Evolutionary conservation across 208 protist genomes (phyloP).

Genomic region (Acanthamoeba culbertsoni): DNA sequence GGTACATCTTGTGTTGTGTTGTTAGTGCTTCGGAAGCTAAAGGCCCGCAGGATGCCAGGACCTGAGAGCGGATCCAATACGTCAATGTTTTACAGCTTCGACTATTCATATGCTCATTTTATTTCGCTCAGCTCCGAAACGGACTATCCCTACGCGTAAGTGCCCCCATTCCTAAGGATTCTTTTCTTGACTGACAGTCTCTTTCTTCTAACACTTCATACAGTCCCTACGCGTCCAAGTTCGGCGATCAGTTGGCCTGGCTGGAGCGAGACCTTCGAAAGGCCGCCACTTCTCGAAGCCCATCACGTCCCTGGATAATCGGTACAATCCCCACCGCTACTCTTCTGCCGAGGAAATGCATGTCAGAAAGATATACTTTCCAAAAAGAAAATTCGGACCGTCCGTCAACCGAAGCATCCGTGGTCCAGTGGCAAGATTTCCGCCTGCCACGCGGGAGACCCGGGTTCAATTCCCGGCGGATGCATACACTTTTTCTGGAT

Average conservation of each 20-base stretch:
- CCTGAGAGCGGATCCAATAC: background rate
- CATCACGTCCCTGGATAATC: background rate
- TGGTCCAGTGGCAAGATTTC: background rate
- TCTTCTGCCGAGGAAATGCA: background rate
- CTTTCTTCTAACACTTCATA: background rate
- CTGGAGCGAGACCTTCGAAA: constrained; percentile 23
- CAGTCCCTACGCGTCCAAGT: background rate
- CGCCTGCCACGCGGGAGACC: background rate
- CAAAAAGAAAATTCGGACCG: background rate
- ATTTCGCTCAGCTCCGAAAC: constrained; percentile 55
- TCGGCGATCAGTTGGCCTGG: constrained; percentile 53
- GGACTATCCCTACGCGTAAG: constrained; percentile 8
- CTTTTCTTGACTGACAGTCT: background rate
- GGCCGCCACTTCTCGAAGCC: background rate
- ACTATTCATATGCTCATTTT: constrained; percentile 50
- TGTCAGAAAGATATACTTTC: background rate
- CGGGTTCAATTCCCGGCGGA: background rate
- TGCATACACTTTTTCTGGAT: background rate
- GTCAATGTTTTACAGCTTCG: constrained; percentile 44
- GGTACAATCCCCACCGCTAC: background rate
- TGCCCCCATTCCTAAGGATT: background rate
- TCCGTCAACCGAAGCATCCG: background rate
- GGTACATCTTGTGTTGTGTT: background rate
- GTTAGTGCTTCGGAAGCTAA: too few species aligned
- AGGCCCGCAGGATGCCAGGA: constrained; percentile 44